Conservation (phyloP, 2,329 filamentous ascomycete genomes). For the Myriosclerotinia scirpicola region DNA sequence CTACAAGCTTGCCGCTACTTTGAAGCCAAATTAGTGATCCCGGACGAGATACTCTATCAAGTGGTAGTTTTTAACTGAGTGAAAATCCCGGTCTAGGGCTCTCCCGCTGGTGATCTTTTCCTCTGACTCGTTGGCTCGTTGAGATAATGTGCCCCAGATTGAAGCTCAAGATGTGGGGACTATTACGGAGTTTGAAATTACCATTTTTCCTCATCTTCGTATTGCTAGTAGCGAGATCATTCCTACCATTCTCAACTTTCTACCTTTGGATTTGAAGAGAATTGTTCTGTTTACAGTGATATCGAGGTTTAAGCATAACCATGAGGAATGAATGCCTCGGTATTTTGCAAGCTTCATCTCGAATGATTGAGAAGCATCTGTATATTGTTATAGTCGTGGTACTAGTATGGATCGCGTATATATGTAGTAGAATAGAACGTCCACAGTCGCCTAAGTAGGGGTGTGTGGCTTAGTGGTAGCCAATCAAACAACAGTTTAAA, state of each 20-base stretch:
- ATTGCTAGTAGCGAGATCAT: not conserved
- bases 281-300: not conserved
- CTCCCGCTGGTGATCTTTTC: not conserved
- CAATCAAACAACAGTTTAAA: not conserved
- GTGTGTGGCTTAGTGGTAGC: not conserved
- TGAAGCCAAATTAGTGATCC: not conserved
- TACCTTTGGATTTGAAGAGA: not conserved
- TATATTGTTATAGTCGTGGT: too few species aligned
- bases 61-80: too few species aligned
- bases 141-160: not conserved
- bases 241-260: not conserved
- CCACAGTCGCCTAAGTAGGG: too few species aligned
- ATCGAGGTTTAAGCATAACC: not conserved
- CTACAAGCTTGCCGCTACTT: too few species aligned
- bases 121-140: not conserved
- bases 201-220: not conserved
- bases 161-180: not conserved
- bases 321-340: not conserved
- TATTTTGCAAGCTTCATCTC: constrained; percentile 5
- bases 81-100: not conserved
- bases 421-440: too few species aligned
- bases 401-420: too few species aligned
- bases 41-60: not conserved
- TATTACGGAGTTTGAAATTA: not conserved
- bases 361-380: not conserved